Conservation (phyloP, 371 early-diverging fungal species). For the Mortierella sp. region DNA sequence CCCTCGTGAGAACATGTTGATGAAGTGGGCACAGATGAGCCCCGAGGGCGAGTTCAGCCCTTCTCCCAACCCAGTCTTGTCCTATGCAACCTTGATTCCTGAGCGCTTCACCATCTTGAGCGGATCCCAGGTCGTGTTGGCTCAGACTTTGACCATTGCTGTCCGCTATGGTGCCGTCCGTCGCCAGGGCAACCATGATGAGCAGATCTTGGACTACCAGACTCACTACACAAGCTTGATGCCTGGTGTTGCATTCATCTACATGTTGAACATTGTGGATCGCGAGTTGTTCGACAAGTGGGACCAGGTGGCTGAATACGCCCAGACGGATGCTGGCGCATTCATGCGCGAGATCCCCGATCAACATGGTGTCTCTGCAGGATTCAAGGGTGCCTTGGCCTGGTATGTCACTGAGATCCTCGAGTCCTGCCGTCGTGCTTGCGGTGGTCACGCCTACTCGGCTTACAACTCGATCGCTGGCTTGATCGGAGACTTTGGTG, state of each 20-base stretch:
- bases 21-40: conserved; percentile 72
- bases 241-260: conserved; percentile 69
- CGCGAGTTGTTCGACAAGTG: conserved; percentile 42
- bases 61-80: conserved; percentile 67
- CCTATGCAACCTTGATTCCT: conserved; percentile 75
- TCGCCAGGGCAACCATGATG: conserved; percentile 71
- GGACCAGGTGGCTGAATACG: conserved; percentile 44
- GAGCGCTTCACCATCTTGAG: conserved; percentile 65
- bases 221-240: conserved; percentile 68
- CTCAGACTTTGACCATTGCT: conserved; percentile 72
- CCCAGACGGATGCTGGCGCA: conserved; percentile 50
- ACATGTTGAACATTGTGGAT: conserved; percentile 58
- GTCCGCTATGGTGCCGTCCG: conserved; percentile 75
- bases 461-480: conserved; percentile 74
- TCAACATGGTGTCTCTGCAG: conserved; percentile 70
- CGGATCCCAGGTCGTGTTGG: conserved; percentile 55
- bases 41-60: conserved; percentile 69
- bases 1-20: conserved; percentile 85
- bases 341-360: conserved; percentile 68
- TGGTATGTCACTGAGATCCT: conserved; percentile 72
- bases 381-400: conserved; percentile 63
- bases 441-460: conserved; percentile 74
- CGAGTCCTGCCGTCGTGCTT: conserved; percentile 66
- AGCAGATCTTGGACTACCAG: conserved; percentile 78
- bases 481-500: conserved; percentile 72